Percentiles rank a stretch among this genome's conserved stretches.
Evolutionary conservation across 1,284 basidiomycete species (phyloP).

Genomic region (Rhodotorula sp.): DNA sequence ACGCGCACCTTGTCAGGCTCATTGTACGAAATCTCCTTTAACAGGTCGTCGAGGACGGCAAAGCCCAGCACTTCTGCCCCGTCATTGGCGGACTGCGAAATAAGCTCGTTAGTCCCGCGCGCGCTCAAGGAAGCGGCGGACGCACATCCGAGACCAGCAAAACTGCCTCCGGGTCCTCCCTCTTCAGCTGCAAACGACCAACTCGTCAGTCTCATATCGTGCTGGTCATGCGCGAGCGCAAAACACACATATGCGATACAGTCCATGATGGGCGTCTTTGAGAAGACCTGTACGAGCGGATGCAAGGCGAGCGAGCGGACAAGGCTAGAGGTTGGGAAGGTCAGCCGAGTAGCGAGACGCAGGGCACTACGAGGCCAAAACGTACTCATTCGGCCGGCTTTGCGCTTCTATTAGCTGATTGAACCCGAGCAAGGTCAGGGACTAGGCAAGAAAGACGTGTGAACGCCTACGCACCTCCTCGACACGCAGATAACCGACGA

Average conservation of each 20-base stretch:
- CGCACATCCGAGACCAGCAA: conserved; percentile 72
- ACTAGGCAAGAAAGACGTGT: too few species aligned
- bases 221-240: fast-evolving
- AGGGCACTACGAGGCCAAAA: too few species aligned
- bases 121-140: conserved; percentile 55
- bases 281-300: neutral
- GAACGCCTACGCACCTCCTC: conserved; percentile 7
- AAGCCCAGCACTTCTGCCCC: conserved; percentile 2
- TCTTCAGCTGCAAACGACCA: conserved; percentile 57
- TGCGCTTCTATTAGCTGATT: conserved; percentile 7
- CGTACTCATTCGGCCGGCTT: conserved; percentile 7
- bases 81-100: neutral
- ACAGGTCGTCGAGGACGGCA: conserved; percentile 7
- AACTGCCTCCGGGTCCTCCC: conserved; percentile 79
- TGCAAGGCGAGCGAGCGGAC: conserved; percentile 6
- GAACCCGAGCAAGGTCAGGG: neutral
- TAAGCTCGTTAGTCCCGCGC: neutral
- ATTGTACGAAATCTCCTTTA: neutral
- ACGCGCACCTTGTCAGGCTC: neutral
- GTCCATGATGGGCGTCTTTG: neutral
- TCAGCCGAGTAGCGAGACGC: neutral
- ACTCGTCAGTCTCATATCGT: neutral
- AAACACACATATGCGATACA: conserved; percentile 19
- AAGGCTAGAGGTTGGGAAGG: neutral
- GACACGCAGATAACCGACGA: conserved; percentile 3